These are phyloP conservation scores for Aspergillus floridensis DNA, from an alignment of 2,329 filamentous ascomycete species.

Conservation along the genomic window DNA sequence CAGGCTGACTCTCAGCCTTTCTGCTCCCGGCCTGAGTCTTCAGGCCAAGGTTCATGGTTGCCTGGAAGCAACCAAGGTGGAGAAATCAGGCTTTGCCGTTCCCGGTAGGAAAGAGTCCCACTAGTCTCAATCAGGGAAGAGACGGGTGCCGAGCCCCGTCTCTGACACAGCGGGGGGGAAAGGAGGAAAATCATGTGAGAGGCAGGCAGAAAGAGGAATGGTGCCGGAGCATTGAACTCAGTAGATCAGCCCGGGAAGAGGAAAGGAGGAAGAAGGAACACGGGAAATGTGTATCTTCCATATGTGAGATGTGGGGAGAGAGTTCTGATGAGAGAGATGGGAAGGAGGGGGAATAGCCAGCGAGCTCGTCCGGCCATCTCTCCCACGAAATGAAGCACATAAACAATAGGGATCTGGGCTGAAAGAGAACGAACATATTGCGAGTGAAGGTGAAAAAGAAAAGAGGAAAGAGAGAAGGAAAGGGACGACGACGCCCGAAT, in stretches of 20 bases:
- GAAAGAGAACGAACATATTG: not conserved
- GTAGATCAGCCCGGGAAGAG: not conserved
- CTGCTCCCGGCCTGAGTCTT: slow-evolving; percentile 11
- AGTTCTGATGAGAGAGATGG: not conserved
- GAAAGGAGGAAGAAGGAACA: not conserved
- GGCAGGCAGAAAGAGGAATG: not conserved
- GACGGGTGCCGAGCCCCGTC: slow-evolving; percentile 6
- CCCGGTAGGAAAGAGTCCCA: slow-evolving; percentile 4
- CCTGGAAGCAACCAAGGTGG: slow-evolving; percentile 6
- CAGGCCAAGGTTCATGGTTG: slow-evolving; percentile 10
- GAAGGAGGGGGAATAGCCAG: not conserved
- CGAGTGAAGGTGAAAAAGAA: not conserved
- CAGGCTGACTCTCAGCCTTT: not conserved
- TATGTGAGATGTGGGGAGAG: not conserved
- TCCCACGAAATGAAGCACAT: not conserved
- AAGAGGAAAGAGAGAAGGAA: not conserved
- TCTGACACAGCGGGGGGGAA: slow-evolving; percentile 9
- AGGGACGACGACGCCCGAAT: not conserved
- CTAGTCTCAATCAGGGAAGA: slow-evolving; percentile 9
- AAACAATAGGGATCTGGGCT: not conserved
- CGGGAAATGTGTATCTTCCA: too few species aligned
- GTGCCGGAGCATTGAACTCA: not conserved
- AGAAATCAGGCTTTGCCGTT: slow-evolving; percentile 10
- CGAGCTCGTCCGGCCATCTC: not conserved
- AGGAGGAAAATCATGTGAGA: slow-evolving; percentile 3